These are phyloP conservation scores for Claviceps sp. DNA, from an alignment of 2,329 filamentous ascomycete species.

Conservation along the genomic window DNA sequence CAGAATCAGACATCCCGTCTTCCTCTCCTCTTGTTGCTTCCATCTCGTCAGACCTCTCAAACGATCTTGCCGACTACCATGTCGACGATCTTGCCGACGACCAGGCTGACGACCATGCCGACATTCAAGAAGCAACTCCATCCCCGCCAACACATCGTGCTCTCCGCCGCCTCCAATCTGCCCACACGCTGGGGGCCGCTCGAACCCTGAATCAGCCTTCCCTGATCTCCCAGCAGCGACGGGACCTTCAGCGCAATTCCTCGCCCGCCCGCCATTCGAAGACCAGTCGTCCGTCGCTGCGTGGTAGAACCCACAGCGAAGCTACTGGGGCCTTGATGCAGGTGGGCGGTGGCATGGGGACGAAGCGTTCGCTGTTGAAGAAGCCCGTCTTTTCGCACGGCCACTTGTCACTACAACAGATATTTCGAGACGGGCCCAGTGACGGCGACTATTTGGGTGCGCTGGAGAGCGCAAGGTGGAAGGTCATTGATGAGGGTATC, in stretches of 20 bases:
- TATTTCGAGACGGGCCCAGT: conserved; percentile 69
- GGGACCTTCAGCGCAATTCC: conserved; percentile 27
- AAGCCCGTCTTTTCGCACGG: conserved; percentile 36
- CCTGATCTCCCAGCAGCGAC: conserved; percentile 50
- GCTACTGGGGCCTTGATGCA: conserved; percentile 32
- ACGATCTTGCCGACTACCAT: conserved; percentile 20
- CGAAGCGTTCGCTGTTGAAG: conserved; percentile 26
- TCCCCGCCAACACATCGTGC: conserved; percentile 54
- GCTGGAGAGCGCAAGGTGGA: conserved; percentile 57
- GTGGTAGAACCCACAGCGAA: conserved; percentile 62
- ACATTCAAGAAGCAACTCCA: conserved; percentile 37
- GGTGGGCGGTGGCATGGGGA: conserved; percentile 22
- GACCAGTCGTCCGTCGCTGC: conserved; percentile 31
- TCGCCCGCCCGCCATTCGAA: conserved; percentile 18
- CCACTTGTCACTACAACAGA: conserved; percentile 53
- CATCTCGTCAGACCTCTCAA: conserved; percentile 1
- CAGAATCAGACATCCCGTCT: background rate
- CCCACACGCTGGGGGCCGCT: conserved; percentile 50
- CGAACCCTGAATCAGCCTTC: conserved; percentile 35
- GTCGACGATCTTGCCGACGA: too few relatives aligned
- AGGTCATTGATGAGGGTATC: conserved; percentile 62
- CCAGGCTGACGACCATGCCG: conserved; percentile 16
- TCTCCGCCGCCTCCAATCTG: conserved; percentile 62
- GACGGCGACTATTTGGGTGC: conserved; percentile 54
- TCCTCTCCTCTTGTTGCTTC: background rate